Evolutionary conservation across 2,329 filamentous ascomycete species (phyloP).

Genomic region (Sarocladium oryzae): DNA sequence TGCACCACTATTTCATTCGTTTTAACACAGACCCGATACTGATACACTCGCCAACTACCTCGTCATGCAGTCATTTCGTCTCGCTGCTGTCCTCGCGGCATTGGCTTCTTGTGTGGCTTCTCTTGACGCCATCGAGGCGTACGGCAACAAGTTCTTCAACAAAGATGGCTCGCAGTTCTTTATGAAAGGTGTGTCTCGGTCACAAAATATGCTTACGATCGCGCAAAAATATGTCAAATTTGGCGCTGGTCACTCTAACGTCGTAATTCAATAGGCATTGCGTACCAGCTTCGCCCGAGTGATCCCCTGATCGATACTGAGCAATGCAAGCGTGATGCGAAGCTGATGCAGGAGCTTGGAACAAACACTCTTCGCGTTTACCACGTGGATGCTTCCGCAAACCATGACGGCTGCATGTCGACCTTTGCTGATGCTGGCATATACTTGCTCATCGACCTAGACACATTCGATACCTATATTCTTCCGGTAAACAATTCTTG

Average conservation of each 20-base stretch:
- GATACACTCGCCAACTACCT: no score
- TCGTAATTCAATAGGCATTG: constrained; percentile 49
- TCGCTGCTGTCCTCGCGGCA: constrained; percentile 1
- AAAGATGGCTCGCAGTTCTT: constrained; percentile 76
- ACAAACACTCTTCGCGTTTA: constrained; percentile 84
- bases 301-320: constrained; percentile 71
- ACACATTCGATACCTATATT: constrained; percentile 66
- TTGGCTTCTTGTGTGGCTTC: constrained; percentile 23
- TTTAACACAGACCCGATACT: no score
- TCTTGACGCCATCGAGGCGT: constrained; percentile 43
- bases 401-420: constrained; percentile 77
- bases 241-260: neutral
- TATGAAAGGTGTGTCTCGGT: constrained; percentile 58
- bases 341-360: constrained; percentile 72
- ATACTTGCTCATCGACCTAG: constrained; percentile 78
- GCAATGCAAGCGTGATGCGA: constrained; percentile 71
- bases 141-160: constrained; percentile 81
- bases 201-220: no score
- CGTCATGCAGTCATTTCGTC: constrained; percentile 1
- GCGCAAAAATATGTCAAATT: neutral
- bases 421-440: constrained; percentile 75
- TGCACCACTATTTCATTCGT: no score
- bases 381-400: constrained; percentile 65
- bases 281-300: constrained; percentile 57
- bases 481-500: constrained; percentile 41